phyloP scores from a whole-genome alignment of 768 basidiomycete species.

The Pilatotrama ljubarskyi region DNA sequence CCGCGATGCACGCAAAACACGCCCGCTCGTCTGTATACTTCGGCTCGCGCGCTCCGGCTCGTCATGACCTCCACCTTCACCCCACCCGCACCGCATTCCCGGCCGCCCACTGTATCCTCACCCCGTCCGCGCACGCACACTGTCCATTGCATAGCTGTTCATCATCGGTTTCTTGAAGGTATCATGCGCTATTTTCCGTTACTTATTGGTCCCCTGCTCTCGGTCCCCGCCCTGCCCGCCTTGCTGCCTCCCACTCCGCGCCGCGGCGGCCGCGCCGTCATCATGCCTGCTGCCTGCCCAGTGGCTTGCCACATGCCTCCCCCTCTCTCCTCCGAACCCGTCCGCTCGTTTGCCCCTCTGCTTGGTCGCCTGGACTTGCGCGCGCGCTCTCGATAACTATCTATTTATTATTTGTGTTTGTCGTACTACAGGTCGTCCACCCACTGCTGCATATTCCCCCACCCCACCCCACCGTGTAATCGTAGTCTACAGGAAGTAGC shows the following conservation, averaged over 20 bases:
- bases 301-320: background rate
- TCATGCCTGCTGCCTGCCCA: background rate
- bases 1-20: conserved; percentile 14
- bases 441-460: conserved; percentile 20
- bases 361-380: conserved; percentile 19
- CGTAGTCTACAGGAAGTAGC: conserved; percentile 28
- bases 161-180: conserved; percentile 24
- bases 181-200: conserved; percentile 25
- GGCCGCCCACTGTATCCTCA: conserved; percentile 17
- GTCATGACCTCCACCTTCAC: background rate
- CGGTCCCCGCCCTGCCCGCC: background rate
- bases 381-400: conserved; percentile 16
- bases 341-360: conserved; percentile 16
- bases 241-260: background rate
- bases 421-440: conserved; percentile 26
- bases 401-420: conserved; percentile 24
- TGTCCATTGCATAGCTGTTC: conserved; percentile 18
- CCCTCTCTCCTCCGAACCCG: background rate
- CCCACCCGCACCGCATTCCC: background rate
- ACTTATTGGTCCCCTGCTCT: conserved; percentile 23
- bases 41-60: conserved; percentile 17
- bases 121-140: conserved; percentile 4
- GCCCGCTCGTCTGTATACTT: conserved; percentile 19
- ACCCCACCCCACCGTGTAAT: conserved; percentile 24
- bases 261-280: background rate